A percentile compares a stretch with the other conserved stretches of the same genome.
phyloP scores from a whole-genome alignment of 2,329 filamentous ascomycete species.

The Colletotrichum cuscutae region DNA sequence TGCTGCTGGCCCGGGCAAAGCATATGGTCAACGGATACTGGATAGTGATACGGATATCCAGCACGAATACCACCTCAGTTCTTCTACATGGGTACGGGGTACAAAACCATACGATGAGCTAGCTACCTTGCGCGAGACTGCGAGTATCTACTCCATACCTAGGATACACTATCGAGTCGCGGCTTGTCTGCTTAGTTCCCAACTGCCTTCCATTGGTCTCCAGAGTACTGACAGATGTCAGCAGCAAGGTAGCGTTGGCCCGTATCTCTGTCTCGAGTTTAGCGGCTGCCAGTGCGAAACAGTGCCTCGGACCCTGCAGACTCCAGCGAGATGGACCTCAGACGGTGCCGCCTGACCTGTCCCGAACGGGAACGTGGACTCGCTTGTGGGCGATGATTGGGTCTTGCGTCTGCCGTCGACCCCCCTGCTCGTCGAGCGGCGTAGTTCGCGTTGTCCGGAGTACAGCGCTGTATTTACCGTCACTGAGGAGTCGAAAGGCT shows the following conservation, averaged over 20 bases:
- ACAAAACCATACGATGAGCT: background rate
- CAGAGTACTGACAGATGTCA: background rate
- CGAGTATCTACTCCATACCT: background rate
- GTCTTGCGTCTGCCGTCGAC: background rate
- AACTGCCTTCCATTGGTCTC: background rate
- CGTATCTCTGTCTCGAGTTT: slow-evolving; percentile 1
- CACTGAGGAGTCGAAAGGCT: background rate
- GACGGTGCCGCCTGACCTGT: slow-evolving; percentile 27
- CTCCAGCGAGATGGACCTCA: slow-evolving; percentile 19
- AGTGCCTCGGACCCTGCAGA: slow-evolving; percentile 35
- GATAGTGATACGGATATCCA: too few species aligned
- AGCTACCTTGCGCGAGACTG: background rate
- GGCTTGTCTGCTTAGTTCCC: too few species aligned
- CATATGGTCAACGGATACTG: background rate
- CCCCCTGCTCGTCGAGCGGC: background rate
- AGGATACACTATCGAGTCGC: background rate
- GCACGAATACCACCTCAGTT: background rate
- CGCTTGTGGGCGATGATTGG: slow-evolving; percentile 1
- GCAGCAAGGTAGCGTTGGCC: background rate
- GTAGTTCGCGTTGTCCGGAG: too few species aligned
- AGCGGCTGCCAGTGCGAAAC: slow-evolving; percentile 3
- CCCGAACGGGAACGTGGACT: slow-evolving; percentile 24
- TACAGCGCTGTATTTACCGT: background rate
- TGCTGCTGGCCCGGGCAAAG: background rate
- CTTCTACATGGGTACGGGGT: background rate